phyloP scores from a whole-genome alignment of 2,329 filamentous ascomycete species.

The Stachybotrys chlorohalonatus region DNA sequence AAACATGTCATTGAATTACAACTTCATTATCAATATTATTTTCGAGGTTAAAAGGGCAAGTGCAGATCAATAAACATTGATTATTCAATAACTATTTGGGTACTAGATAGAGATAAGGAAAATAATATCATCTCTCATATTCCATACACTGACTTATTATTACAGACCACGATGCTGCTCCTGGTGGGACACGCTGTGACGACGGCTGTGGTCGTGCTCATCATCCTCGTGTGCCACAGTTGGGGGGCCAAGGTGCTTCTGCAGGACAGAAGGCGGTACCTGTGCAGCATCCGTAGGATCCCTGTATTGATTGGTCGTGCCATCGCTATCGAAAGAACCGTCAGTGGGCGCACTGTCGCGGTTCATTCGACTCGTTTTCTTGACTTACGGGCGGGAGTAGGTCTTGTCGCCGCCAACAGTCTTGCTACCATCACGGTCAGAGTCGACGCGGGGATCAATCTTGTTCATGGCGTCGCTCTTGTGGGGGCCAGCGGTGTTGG shows the following conservation, averaged over 20 bases:
- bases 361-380: background rate
- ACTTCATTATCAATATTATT: too few relatives aligned
- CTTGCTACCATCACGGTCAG: conserved; percentile 43
- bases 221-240: conserved; percentile 33
- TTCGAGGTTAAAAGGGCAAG: too few relatives aligned
- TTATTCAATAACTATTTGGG: too few relatives aligned
- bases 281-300: conserved; percentile 49
- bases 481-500: conserved; percentile 32
- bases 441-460: conserved; percentile 45
- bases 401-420: conserved; percentile 46
- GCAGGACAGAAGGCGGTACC: conserved; percentile 45
- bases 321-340: background rate
- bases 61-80: too few relatives aligned
- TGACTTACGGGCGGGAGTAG: conserved; percentile 27
- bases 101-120: background rate
- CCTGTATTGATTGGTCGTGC: conserved; percentile 9
- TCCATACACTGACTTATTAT: conserved; percentile 4
- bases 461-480: conserved; percentile 45
- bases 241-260: conserved; percentile 36
- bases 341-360: background rate
- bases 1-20: too few relatives aligned
- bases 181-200: conserved; percentile 40
- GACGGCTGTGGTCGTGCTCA: conserved; percentile 30
- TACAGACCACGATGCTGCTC: conserved; percentile 38
- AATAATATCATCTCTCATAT: conserved; percentile 8